These are phyloP conservation scores for Pisolithus albus DNA, from an alignment of 768 basidiomycete genomes.

Conservation along the genomic window DNA sequence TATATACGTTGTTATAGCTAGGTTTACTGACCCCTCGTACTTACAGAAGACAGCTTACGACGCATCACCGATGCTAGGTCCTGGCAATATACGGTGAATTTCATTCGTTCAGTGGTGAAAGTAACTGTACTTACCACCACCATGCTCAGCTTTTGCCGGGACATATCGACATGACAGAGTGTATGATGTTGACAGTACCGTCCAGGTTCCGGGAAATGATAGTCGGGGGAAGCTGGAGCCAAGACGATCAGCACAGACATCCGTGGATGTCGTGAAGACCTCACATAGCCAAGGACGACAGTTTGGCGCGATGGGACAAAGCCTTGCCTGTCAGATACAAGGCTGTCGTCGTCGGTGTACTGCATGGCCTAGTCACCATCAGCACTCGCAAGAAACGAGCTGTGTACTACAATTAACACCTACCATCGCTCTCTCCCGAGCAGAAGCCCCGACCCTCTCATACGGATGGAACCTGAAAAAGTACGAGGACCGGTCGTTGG, in stretches of 20 bases:
- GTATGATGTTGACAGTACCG: too few species aligned
- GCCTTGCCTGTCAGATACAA: background rate
- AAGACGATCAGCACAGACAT: background rate
- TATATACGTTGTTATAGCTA: too few species aligned
- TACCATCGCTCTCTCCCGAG: conserved; percentile 4
- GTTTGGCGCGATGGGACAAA: background rate
- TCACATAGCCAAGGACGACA: background rate
- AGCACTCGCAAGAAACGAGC: background rate
- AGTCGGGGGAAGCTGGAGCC: too few species aligned
- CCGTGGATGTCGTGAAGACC: background rate
- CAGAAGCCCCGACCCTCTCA: conserved; percentile 2
- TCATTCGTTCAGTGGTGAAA: too few species aligned
- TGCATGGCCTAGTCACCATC: background rate
- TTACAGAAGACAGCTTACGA: too few species aligned
- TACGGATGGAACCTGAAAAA: conserved; percentile 10
- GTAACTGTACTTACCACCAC: too few species aligned
- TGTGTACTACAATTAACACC: background rate
- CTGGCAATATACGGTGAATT: too few species aligned
- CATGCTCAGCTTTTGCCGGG: too few species aligned
- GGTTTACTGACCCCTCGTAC: too few species aligned
- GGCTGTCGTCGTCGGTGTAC: background rate
- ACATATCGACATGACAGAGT: too few species aligned
- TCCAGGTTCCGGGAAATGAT: too few species aligned
- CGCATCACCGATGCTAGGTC: too few species aligned
- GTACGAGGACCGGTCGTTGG: conserved; percentile 5